Evolutionary conservation across 345 rosid genomes (phyloP).

Genomic region (Bretschneidera sinensis): DNA sequence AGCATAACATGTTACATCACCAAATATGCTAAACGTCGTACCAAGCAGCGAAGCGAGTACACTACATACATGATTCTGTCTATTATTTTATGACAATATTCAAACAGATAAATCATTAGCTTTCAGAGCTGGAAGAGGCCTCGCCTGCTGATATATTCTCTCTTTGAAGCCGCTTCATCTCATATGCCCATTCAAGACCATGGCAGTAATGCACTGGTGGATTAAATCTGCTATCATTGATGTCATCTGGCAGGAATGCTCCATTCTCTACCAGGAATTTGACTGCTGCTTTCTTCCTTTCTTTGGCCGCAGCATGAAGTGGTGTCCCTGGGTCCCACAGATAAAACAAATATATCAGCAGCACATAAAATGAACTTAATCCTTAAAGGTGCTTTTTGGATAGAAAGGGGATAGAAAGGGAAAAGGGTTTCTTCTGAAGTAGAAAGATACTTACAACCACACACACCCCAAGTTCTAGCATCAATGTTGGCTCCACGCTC

Average conservation of each 20-base stretch:
- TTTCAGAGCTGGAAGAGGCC: constrained; percentile 49
- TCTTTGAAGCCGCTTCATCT: constrained; percentile 50
- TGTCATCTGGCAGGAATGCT: constrained; percentile 84
- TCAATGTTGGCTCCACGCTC: constrained; percentile 94
- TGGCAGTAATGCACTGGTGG: constrained; percentile 95
- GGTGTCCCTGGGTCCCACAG: constrained; percentile 71
- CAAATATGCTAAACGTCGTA: neutral
- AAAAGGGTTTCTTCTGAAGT: neutral
- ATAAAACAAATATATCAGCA: neutral
- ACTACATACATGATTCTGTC: neutral
- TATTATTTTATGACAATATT: no score
- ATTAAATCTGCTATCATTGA: constrained; percentile 76
- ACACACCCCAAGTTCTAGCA: constrained; percentile 89
- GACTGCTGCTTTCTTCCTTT: constrained; percentile 76
- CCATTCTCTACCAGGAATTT: constrained; percentile 85
- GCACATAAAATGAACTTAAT: neutral
- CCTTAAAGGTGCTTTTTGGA: no score
- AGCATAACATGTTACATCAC: neutral
- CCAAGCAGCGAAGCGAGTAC: neutral
- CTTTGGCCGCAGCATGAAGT: constrained; percentile 86
- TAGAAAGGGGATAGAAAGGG: no score
- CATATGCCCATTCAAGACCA: constrained; percentile 97
- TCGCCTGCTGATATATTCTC: constrained; percentile 42
- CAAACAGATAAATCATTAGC: no score
- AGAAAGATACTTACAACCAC: constrained; percentile 64